Evolutionary conservation across 805 yeast genomes (phyloP), one percentile per base, ranked within the genome.

Genomic region (Starmera quercuum): DNA sequence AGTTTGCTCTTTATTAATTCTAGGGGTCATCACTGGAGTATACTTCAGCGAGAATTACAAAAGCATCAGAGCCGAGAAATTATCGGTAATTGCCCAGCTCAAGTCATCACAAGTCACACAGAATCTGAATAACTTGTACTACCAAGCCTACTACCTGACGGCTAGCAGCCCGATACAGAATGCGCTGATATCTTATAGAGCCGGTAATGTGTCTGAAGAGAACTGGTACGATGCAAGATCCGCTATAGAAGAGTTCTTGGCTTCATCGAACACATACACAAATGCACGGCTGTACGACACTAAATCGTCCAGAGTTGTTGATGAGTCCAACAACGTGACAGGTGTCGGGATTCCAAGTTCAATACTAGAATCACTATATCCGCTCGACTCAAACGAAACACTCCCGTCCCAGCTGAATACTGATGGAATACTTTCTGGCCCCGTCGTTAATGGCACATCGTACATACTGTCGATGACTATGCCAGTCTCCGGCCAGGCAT

Each of bases 101-200:
- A 86, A 85, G 54, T 75, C 90, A 1, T 72, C 88, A 0, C 95
- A 87, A 54, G 63, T 86, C 15, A 70, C 68, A 35, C 95, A 85
- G 56, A 71, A 75, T 26, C 60, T 83, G 37, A 71, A 71, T 38
- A 70, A 66, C 39, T 61, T 74, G 19, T 79, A 75, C 52, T 83
- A 78, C 49, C 94, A 85, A 54, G 70, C 78, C 3, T 68, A 69
- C 36, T 77, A 82, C 64, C 59, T 86, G 8, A 61, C 84, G 2
- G 64, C 75, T 4, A 68, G 78, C 44, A 83, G 76, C 37, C 55
- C 78, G 1, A 51, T 87, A 7, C 79, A 77, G 40, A 46, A 56
- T 11, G 76, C 92, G 0, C 59, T 86, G 31, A 65, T 77, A 2
- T 64, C 71, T 30, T 75, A 75, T 51, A 66, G 73, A 30, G 87